phyloP scores from a whole-genome alignment of 2,329 filamentous ascomycete genomes.

The Atkinsonella hypoxylon region DNA sequence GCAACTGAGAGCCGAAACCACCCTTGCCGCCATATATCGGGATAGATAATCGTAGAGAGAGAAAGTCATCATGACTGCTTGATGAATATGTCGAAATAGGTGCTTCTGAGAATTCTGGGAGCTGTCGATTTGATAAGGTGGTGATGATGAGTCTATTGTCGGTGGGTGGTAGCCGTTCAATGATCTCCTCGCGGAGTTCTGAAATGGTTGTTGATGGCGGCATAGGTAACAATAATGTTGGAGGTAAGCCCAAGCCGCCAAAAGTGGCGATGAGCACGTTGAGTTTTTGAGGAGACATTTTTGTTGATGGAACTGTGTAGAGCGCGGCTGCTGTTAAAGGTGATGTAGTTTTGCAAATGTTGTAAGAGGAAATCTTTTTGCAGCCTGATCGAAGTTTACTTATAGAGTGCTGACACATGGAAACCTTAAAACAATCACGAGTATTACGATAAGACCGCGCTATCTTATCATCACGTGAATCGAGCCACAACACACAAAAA shows the following conservation, averaged over 20 bases:
- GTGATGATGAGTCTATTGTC: constrained; percentile 62
- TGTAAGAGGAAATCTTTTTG: background rate
- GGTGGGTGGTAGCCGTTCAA: constrained; percentile 46
- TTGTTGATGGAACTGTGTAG: background rate
- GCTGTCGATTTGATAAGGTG: constrained; percentile 64
- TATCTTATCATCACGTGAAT: constrained; percentile 22
- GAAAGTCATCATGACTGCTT: constrained; percentile 48
- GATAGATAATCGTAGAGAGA: constrained; percentile 70
- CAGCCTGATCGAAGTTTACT: background rate
- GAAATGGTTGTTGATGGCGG: constrained; percentile 50
- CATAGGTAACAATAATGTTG: constrained; percentile 71
- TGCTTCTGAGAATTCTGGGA: constrained; percentile 40
- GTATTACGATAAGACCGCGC: too few species aligned
- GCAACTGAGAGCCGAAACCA: constrained; percentile 92
- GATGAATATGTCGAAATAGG: constrained; percentile 53
- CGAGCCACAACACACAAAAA: constrained; percentile 15
- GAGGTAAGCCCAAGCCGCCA: constrained; percentile 66
- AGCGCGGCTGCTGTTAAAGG: too few species aligned
- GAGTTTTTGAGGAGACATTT: constrained; percentile 48
- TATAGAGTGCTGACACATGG: background rate
- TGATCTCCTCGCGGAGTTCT: constrained; percentile 52
- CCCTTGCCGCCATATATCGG: constrained; percentile 88
- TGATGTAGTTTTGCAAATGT: background rate
- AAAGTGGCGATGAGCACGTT: constrained; percentile 83
- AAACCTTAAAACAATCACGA: background rate